A percentile compares a stretch with the other conserved stretches of the same genome.
These are phyloP conservation scores for Epichloe elymi DNA, from an alignment of 2,329 filamentous ascomycete genomes.

Conservation along the genomic window DNA sequence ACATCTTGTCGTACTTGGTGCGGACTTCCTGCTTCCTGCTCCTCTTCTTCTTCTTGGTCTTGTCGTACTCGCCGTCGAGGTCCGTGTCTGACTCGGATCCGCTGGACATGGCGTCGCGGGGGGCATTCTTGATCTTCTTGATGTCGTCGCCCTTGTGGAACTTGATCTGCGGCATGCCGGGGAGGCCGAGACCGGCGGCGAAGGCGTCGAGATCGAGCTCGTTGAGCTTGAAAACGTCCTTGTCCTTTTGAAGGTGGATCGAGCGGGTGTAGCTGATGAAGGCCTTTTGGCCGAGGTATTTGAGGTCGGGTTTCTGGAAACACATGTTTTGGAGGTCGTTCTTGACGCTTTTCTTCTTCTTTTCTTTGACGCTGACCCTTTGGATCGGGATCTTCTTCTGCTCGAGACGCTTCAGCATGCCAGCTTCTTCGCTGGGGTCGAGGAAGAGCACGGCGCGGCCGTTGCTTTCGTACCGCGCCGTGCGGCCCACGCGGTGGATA, in stretches of 20 bases:
- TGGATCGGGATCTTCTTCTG: slow-evolving; percentile 84
- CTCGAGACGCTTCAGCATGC: slow-evolving; percentile 76
- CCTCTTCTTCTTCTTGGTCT: slow-evolving; percentile 31
- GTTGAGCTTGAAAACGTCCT: slow-evolving; percentile 77
- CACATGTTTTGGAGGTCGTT: slow-evolving; percentile 86
- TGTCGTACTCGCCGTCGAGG: slow-evolving; percentile 25
- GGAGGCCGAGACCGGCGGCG: slow-evolving; percentile 73
- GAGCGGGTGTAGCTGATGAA: slow-evolving; percentile 85
- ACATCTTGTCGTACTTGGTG: slow-evolving; percentile 97
- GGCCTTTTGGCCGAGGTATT: slow-evolving; percentile 91
- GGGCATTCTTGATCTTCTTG: slow-evolving; percentile 77
- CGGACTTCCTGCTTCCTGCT: slow-evolving; percentile 62
- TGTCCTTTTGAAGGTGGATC: slow-evolving; percentile 78
- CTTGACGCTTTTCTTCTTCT: slow-evolving; percentile 78
- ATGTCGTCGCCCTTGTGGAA: slow-evolving; percentile 83
- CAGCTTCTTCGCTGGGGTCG: slow-evolving; percentile 80
- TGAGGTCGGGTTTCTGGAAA: slow-evolving; percentile 86
- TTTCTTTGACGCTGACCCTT: slow-evolving; percentile 72
- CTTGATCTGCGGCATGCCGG: slow-evolving; percentile 84
- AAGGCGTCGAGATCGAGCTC: slow-evolving; percentile 76
- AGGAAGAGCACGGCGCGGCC: slow-evolving; percentile 84
- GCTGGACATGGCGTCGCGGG: slow-evolving; percentile 51
- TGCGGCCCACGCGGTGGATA: slow-evolving; percentile 89
- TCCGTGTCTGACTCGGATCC: slow-evolving; percentile 46
- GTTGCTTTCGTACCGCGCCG: slow-evolving; percentile 80